Evolutionary conservation across 495 filamentous ascomycete species (phyloP).

Genomic region (Aspergillus avenaceus): DNA sequence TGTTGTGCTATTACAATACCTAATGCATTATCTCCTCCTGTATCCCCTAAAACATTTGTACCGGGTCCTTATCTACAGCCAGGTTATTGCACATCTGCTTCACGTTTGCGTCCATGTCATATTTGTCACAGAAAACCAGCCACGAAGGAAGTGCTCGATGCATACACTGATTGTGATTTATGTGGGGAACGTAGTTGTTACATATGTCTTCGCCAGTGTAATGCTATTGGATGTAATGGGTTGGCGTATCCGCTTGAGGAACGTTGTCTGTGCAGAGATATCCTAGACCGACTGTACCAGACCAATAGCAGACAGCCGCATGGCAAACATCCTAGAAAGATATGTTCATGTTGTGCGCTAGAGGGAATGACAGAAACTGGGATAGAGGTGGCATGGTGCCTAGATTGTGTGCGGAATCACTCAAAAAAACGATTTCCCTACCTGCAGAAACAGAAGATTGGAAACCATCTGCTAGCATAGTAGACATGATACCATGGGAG

Average conservation of each 20-base stretch:
- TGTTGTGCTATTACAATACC: slow-evolving; percentile 16
- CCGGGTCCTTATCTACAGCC: slow-evolving; percentile 18
- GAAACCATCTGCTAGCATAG: no score
- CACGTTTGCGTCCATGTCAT: slow-evolving; percentile 44
- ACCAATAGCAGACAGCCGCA: slow-evolving; percentile 1
- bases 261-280: slow-evolving; percentile 1
- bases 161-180: slow-evolving; percentile 47
- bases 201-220: slow-evolving; percentile 50
- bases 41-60: slow-evolving; percentile 33
- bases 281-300: background rate
- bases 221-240: slow-evolving; percentile 26
- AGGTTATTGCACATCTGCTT: slow-evolving; percentile 20
- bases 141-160: slow-evolving; percentile 42
- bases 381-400: slow-evolving; percentile 34
- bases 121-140: slow-evolving; percentile 49
- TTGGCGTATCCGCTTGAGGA: background rate
- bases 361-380: slow-evolving; percentile 40
- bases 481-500: no score
- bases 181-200: slow-evolving; percentile 47
- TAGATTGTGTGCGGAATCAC: slow-evolving; percentile 31
- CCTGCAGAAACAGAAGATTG: no score
- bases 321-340: slow-evolving; percentile 17
- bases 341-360: slow-evolving; percentile 41
- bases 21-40: slow-evolving; percentile 29
- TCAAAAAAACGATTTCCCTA: slow-evolving; percentile 2